Percentiles rank a stretch among this genome's conserved stretches.
phyloP scores from a whole-genome alignment of 352 stramenopile species.

The Pythium dissimile region DNA sequence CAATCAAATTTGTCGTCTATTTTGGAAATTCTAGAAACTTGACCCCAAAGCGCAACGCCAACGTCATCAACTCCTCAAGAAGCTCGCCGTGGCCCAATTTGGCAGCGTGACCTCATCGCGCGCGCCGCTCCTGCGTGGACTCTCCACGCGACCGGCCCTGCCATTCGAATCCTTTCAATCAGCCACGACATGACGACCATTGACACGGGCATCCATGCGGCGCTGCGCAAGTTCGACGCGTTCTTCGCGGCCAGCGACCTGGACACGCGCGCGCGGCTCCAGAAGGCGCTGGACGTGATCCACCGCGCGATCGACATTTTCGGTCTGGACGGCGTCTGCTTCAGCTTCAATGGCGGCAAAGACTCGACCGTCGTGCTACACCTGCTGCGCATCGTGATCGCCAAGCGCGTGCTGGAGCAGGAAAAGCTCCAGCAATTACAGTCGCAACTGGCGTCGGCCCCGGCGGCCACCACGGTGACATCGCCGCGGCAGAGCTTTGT shows the following conservation, averaged over 20 bases:
- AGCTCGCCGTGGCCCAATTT: constrained; percentile 3
- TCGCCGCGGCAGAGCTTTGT: constrained; percentile 59
- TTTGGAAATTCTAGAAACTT: constrained; percentile 21
- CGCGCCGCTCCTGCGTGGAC: neutral
- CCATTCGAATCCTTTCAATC: neutral
- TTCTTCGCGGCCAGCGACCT: constrained; percentile 50
- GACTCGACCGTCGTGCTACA: constrained; percentile 91
- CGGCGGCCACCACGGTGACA: constrained; percentile 40
- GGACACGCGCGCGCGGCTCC: constrained; percentile 42
- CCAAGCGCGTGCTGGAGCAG: constrained; percentile 63
- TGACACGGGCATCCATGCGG: constrained; percentile 10
- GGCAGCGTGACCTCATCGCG: neutral
- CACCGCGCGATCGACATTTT: constrained; percentile 82
- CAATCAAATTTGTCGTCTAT: constrained; percentile 7
- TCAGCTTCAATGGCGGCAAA: constrained; percentile 93
- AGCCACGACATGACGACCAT: neutral
- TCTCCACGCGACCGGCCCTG: too few relatives aligned
- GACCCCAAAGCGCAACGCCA: neutral
- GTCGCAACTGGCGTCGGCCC: neutral
- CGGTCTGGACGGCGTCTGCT: constrained; percentile 64
- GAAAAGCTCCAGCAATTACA: constrained; percentile 15
- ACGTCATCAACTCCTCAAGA: constrained; percentile 9
- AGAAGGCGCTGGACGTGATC: constrained; percentile 71
- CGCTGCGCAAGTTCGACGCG: constrained; percentile 53
- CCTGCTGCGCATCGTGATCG: constrained; percentile 78